Evolutionary conservation across 2,329 filamentous ascomycete genomes (phyloP), one percentile per base, ranked within the genome.

Genomic region (Scopulariopsis brevicaulis): DNA sequence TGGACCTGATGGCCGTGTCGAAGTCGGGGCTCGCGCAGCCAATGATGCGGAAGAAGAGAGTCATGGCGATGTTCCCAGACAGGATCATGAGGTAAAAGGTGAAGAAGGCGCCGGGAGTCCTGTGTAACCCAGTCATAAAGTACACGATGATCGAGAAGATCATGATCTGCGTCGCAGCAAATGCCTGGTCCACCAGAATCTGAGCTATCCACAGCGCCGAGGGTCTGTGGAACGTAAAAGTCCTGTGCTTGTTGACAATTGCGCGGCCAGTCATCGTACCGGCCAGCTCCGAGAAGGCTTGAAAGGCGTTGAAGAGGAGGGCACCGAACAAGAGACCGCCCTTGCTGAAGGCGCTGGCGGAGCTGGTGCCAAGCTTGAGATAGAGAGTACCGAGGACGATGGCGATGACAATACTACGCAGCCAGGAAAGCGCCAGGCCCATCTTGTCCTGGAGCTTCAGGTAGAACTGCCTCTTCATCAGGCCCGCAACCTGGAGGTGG

Each of bases 371-470:
- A 37, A 90, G 79, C 40, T 90, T 76, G 59, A 90, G 78, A 76
- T 87, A 96, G 4, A 94, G 83, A 0, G 89, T 91, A 63, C 90
- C 90, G 53, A 90, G 76, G 25, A 95, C 82, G 60, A 95, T 85
- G 15, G 86, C 89, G 63, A 93, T 85, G 63, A 89, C 74, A 63
- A 92, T 84, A 59, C 73, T 79, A 10, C 80, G 75, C 48, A 79
- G 62, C 88, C 88, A 94, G 1, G 85, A 85, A 34, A 94, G 82
- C 15, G 77, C 74, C 6, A 95, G 77, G n/a, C 85, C 84, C 66
- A 92, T 87, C 59, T 86, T 86, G 68, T 96, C 90, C 69, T 95
- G 89, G 75, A 90, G 86, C 74, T 94, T 94, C 65, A 95, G 84
- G 56, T 87, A 77, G 68, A 91, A 94, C 68, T 95, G 90, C 5